Percentiles rank a stretch among this genome's conserved stretches.
Conservation (phyloP, 495 filamentous ascomycete species). For the Penicillium turbatum region DNA sequence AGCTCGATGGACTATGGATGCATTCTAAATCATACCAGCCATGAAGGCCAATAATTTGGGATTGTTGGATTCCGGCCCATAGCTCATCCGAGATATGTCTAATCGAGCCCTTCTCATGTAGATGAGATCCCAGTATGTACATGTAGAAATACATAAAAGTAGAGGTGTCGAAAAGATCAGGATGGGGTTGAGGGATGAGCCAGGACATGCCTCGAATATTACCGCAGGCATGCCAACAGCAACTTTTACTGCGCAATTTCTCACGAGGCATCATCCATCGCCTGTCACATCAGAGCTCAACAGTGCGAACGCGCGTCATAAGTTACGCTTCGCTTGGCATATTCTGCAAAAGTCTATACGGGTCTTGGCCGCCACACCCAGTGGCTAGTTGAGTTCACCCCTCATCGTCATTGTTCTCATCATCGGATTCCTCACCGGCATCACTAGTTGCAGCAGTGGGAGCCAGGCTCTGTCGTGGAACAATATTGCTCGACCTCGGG, state of each 20-base stretch:
- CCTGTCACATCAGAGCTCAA: neutral
- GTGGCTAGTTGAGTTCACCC: neutral
- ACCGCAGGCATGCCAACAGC: neutral
- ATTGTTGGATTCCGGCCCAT: no score
- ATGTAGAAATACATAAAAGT: neutral
- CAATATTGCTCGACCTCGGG: slow-evolving; percentile 27
- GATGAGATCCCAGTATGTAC: no score
- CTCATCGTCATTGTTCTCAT: neutral
- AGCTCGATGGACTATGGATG: no score
- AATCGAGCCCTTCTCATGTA: no score
- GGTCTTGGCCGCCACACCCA: neutral
- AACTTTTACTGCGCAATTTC: neutral
- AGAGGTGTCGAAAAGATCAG: neutral
- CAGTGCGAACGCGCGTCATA: neutral
- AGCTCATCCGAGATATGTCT: no score
- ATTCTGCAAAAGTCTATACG: neutral
- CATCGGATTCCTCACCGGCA: neutral
- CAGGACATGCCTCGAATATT: neutral
- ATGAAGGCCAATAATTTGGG: no score
- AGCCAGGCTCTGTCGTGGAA: slow-evolving; percentile 10
- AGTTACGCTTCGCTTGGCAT: neutral
- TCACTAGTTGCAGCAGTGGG: slow-evolving; percentile 10
- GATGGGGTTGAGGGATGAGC: neutral
- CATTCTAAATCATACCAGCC: no score
- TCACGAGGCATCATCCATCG: neutral